Evolutionary conservation across 202 grass and related monocot genomes (phyloP), one percentile per base, ranked within the genome.

Genomic region (Eragrostis tef): DNA sequence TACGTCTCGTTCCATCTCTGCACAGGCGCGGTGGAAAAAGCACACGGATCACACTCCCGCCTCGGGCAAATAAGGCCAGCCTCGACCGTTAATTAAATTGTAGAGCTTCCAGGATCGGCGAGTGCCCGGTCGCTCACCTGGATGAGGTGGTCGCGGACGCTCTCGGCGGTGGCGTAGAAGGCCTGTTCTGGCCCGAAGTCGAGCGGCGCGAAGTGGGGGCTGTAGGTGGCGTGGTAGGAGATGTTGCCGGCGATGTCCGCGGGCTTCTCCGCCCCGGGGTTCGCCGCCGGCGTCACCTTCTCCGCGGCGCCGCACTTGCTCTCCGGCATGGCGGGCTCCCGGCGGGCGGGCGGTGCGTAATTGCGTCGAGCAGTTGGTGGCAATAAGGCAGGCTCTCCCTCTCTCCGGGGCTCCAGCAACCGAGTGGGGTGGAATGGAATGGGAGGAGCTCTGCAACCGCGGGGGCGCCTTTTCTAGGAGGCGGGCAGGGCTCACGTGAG

Each of bases 1-100:
- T 91, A 99, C 27, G 96, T 99, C 12, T 88, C 88, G 71, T 96
- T 96, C 96, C 96, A 99, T 87, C 96, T 93, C 96, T 99, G 85
- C 41, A 71, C 29, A 56, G 11, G 6, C 27, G 21, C 46, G 14
- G 11, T 11, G 11, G 9, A 7, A 34, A 39, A 71, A 89, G 47
- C 42, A 11, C 48, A 17, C 41, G 41, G 31, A 87, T 88, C 76
- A 74, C 75, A 14, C 34, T 42, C 41, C 48, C 14, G 80, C 17
- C 17, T 29, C 56, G 21, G 61, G 15, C 43, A 6, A 39, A 31
- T 31, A 31, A 39, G 34, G 34, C 34, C 34, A 39, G 34, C 34
- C 34, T 39, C 34, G 34, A 39, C 4, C 34, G 34, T 39, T 39
- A 39, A 5, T 39, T 39, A 39, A 39, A 39, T 39, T 39, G 34